Percentiles rank a stretch among this genome's conserved stretches.
These are phyloP conservation scores for Thymus mandschuricus DNA, from an alignment of 257 asterid genomes.

Conservation along the genomic window DNA sequence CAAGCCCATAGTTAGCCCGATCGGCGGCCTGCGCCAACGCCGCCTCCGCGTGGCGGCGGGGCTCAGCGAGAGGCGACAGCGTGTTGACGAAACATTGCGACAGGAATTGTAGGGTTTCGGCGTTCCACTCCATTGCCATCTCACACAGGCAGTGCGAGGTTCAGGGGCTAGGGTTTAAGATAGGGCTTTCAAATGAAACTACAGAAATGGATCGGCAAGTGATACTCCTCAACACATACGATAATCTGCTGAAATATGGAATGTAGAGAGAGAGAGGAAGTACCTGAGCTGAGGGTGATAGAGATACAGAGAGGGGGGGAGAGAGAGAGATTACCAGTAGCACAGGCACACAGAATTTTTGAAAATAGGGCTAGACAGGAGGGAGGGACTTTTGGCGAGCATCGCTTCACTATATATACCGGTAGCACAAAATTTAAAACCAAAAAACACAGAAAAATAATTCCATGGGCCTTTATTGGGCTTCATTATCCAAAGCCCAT, in stretches of 20 bases:
- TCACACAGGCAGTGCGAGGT: constrained; percentile 17
- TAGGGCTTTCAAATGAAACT: neutral
- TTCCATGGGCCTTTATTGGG: constrained; percentile 25
- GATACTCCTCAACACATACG: neutral
- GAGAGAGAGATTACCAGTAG: constrained; percentile 20
- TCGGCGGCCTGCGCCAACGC: constrained; percentile 67
- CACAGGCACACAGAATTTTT: constrained; percentile 37
- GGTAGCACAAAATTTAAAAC: neutral
- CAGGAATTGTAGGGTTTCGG: constrained; percentile 69
- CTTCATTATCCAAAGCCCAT: neutral
- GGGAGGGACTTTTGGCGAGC: constrained; percentile 11
- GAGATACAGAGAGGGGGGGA: constrained; percentile 2
- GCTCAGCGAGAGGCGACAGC: constrained; percentile 73
- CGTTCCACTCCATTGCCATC: constrained; percentile 72
- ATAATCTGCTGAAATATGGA: neutral
- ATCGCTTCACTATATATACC: constrained; percentile 2
- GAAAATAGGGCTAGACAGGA: constrained; percentile 26
- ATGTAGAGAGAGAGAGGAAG: constrained; percentile 25
- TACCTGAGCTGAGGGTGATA: constrained; percentile 21
- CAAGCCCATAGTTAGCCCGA: constrained; percentile 71
- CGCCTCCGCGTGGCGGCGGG: constrained; percentile 78
- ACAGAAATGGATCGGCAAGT: neutral
- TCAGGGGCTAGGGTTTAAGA: constrained; percentile 40
- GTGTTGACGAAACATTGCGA: constrained; percentile 86
- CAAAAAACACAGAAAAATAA: neutral